Evolutionary conservation across 345 rosid species (phyloP), one percentile per base, ranked within the genome.

Genomic region (Lumnitzera littorea): DNA sequence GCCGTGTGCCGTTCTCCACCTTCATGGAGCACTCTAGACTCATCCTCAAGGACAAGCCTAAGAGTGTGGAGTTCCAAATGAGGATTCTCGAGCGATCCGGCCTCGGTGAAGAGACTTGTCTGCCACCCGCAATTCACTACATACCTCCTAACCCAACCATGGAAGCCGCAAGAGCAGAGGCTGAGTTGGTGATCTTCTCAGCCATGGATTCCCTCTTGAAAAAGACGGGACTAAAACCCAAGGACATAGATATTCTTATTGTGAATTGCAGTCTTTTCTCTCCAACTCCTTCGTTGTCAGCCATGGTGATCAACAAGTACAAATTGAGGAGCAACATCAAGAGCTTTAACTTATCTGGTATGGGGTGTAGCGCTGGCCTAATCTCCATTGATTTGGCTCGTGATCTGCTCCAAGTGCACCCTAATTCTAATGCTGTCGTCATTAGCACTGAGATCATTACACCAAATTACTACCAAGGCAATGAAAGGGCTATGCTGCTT

Each of bases 361-460:
- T 88, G 92, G 96, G 96, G 2, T 85, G 96, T 65, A 85, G 90
- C 47, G 96, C 96, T 0, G 86, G 96, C 15, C 54, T 86, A 16
- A 82, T 88, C 46, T 80, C 96, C 17, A 65, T 88, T 2, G 89
- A 84, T 70, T 66, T 85, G 24, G 92, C 92, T 43, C 88, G 86
- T 0, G 91, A 88, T 57, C 74, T 88, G 59, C 86, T 88, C 51
- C 90, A 78, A 29, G 86, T 82, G 1, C 86, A 85, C 66, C 88
- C 89, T 4, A 83, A 82, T 62, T 81, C 96, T 0, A 79, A 83
- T 51, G 90, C 88, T 0, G 78, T 88, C 4, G 78, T 85, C 1
- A 78, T 88, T 2, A 85, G 91, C 67, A 84, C 91, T 0, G 96
- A 85, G 78, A 85, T 85, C 80, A 83, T 85, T 24, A 85, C 84